A percentile compares a stretch with the other conserved stretches of the same genome.
Evolutionary conservation across 2,329 filamentous ascomycete genomes (phyloP).

Genomic region (Cladosporium oxysporum): DNA sequence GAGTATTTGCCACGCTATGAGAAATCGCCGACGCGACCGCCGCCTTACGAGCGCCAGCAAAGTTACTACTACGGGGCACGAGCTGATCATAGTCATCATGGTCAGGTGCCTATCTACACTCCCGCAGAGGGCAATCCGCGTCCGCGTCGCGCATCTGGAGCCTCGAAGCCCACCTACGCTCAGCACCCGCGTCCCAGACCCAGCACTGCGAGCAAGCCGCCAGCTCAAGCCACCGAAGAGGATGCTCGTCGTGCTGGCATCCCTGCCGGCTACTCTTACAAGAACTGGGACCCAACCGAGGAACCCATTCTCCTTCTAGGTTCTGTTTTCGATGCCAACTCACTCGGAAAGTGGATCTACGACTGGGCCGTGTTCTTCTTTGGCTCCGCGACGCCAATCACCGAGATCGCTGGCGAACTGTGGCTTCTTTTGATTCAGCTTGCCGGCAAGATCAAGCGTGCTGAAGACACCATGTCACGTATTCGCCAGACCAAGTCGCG

Average conservation of each 20-base stretch:
- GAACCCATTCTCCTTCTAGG: conserved; percentile 91
- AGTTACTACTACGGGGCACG: conserved; percentile 49
- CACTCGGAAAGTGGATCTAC: conserved; percentile 97
- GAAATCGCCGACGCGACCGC: conserved; percentile 45
- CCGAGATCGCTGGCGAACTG: conserved; percentile 89
- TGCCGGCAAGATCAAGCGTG: conserved; percentile 88
- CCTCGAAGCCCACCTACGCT: conserved; percentile 58
- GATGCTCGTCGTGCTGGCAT: conserved; percentile 68
- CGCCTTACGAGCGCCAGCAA: conserved; percentile 56
- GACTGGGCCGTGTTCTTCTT: conserved; percentile 97
- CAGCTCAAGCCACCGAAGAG: conserved; percentile 63
- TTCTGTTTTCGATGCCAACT: conserved; percentile 96
- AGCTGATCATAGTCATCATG: conserved; percentile 55
- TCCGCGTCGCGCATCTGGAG: conserved; percentile 45
- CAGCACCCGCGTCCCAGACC: conserved; percentile 43
- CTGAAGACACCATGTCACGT: conserved; percentile 72
- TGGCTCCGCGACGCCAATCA: conserved; percentile 76
- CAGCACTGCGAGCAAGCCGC: conserved; percentile 42
- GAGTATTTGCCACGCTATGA: conserved; percentile 44
- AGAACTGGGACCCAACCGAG: conserved; percentile 97
- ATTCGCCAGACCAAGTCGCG: conserved; percentile 73
- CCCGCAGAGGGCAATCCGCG: conserved; percentile 43
- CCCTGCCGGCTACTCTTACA: conserved; percentile 86
- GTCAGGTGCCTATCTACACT: conserved; percentile 52
- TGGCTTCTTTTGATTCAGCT: conserved; percentile 95